Conservation (phyloP, 805 yeast species). For the Candida ipomoeae region DNA sequence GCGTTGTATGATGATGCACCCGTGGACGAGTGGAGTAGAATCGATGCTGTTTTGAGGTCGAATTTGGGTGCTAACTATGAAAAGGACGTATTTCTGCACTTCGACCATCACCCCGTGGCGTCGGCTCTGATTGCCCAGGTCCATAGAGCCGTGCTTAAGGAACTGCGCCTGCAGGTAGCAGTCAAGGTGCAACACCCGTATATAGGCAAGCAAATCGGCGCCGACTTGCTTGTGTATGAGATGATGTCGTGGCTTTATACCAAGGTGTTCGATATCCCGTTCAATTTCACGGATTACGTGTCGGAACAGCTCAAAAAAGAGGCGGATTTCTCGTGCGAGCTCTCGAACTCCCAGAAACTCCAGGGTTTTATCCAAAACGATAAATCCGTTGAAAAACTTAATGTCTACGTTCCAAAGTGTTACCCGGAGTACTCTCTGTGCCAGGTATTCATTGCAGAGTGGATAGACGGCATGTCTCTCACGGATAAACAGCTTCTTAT, state of each 20-base stretch:
- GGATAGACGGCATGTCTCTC: conserved; percentile 70
- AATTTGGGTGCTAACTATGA: conserved; percentile 44
- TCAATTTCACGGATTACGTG: conserved; percentile 53
- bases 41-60: conserved; percentile 36
- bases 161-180: conserved; percentile 51
- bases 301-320: conserved; percentile 56
- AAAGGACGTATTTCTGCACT: conserved; percentile 32
- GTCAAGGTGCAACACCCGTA: conserved; percentile 64
- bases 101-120: conserved; percentile 62
- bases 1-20: conserved; percentile 69
- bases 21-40: conserved; percentile 45
- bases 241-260: conserved; percentile 51
- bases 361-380: conserved; percentile 40
- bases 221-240: conserved; percentile 59
- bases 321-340: conserved; percentile 57
- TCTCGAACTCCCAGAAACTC: conserved; percentile 46
- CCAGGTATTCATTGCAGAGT: conserved; percentile 61
- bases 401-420: conserved; percentile 54
- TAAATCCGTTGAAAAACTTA: conserved; percentile 28
- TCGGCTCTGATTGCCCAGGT: conserved; percentile 77
- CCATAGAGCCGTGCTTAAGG: conserved; percentile 47
- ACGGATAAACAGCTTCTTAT: conserved; percentile 42
- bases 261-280: conserved; percentile 59
- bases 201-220: conserved; percentile 53
- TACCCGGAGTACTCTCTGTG: conserved; percentile 43